Conservation (phyloP, 768 basidiomycete species). For the Rhodotorula babjevae region DNA sequence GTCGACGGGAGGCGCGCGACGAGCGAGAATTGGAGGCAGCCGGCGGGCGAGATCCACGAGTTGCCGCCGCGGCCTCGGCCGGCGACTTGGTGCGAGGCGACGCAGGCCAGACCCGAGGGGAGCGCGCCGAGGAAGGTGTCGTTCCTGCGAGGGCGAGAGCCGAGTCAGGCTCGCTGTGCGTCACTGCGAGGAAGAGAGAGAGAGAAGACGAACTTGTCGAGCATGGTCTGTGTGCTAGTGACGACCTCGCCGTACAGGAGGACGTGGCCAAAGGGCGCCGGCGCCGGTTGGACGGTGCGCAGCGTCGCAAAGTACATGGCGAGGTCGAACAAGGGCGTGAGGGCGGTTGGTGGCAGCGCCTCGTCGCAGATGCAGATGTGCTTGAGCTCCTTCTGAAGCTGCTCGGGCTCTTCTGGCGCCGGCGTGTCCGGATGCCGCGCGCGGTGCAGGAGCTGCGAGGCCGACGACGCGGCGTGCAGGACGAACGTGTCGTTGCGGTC, state of each 20-base stretch:
- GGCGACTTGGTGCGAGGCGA: conserved; percentile 80
- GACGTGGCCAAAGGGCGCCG: conserved; percentile 15
- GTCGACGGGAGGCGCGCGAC: conserved; percentile 60
- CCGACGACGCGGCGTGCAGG: conserved; percentile 15
- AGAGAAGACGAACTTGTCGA: conserved; percentile 67
- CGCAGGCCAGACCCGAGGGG: conserved; percentile 70
- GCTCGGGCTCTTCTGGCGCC: conserved; percentile 18
- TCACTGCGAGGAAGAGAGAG: neutral
- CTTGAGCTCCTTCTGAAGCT: conserved; percentile 41
- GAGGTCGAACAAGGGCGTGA: conserved; percentile 72
- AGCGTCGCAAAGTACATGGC: conserved; percentile 54
- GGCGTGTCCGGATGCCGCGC: conserved; percentile 53
- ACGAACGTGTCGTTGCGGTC: conserved; percentile 36
- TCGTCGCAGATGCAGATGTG: conserved; percentile 43
- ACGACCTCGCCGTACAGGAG: conserved; percentile 82
- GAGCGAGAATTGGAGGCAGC: conserved; percentile 79
- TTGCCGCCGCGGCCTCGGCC: conserved; percentile 86
- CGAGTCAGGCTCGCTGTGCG: neutral
- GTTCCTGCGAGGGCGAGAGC: conserved; percentile 57
- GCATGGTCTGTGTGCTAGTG: conserved; percentile 89
- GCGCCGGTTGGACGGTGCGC: neutral
- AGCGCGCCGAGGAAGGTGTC: conserved; percentile 63
- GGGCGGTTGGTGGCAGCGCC: conserved; percentile 44
- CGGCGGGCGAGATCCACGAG: conserved; percentile 84
- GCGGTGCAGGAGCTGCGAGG: conserved; percentile 43